phyloP scores from a whole-genome alignment of 805 yeast species.

The Hanseniaspora valbyensis region DNA sequence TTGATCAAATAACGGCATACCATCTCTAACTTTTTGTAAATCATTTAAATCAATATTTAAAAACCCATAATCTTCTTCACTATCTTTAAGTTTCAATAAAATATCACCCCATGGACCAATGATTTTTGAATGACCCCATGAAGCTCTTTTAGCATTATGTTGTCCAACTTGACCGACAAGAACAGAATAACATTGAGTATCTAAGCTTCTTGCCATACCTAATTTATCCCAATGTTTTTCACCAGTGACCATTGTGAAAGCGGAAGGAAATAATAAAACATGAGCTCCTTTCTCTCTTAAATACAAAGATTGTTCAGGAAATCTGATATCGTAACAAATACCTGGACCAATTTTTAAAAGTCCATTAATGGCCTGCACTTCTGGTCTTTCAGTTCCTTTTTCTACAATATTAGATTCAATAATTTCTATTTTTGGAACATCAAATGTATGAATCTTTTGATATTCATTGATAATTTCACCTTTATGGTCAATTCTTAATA shows the following conservation, averaged over 20 bases:
- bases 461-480: slow-evolving; percentile 63
- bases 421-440: slow-evolving; percentile 62
- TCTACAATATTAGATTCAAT: slow-evolving; percentile 71
- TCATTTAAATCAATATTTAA: slow-evolving; percentile 56
- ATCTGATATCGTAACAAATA: slow-evolving; percentile 79
- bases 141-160: slow-evolving; percentile 52
- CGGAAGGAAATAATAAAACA: slow-evolving; percentile 73
- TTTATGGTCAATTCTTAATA: slow-evolving; percentile 53
- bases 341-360: slow-evolving; percentile 44
- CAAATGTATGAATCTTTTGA: slow-evolving; percentile 81
- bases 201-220: slow-evolving; percentile 77
- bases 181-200: slow-evolving; percentile 73
- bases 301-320: slow-evolving; percentile 66
- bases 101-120: slow-evolving; percentile 90
- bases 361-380: slow-evolving; percentile 23
- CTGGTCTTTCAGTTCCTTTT: slow-evolving; percentile 49
- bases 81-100: slow-evolving; percentile 45
- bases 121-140: slow-evolving; percentile 79
- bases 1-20: slow-evolving; percentile 72
- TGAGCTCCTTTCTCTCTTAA: slow-evolving; percentile 63
- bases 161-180: slow-evolving; percentile 83
- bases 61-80: slow-evolving; percentile 34
- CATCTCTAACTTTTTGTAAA: slow-evolving; percentile 42
- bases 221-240: slow-evolving; percentile 78
- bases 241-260: slow-evolving; percentile 87